phyloP scores from a whole-genome alignment of 768 basidiomycete genomes.

The Tylopilus rubrobrunneus region DNA sequence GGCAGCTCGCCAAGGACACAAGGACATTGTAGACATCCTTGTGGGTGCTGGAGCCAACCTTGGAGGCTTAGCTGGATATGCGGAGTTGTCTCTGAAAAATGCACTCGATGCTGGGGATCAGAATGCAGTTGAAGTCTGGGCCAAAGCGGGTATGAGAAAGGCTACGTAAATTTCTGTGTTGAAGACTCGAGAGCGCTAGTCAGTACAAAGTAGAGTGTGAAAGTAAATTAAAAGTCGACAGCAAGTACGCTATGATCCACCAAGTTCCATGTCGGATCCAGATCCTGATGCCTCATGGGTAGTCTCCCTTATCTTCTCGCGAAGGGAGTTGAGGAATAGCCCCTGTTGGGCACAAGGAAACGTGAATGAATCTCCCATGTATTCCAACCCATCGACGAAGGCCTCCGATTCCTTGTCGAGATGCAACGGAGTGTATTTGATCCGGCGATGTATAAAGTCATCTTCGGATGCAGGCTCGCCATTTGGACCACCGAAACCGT shows the following conservation, averaged over 20 bases:
- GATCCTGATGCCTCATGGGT: slow-evolving; percentile 20
- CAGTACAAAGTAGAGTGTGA: slow-evolving; percentile 14
- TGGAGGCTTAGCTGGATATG: slow-evolving; percentile 61
- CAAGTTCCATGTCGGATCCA: slow-evolving; percentile 25
- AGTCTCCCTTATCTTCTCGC: slow-evolving; percentile 45
- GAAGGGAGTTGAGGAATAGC: slow-evolving; percentile 61
- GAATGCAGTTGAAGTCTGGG: slow-evolving; percentile 48
- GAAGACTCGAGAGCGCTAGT: slow-evolving; percentile 2
- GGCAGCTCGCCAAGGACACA: slow-evolving; percentile 74
- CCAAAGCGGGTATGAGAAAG: slow-evolving; percentile 42
- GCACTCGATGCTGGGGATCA: slow-evolving; percentile 41
- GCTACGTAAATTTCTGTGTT: background rate
- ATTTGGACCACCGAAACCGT: slow-evolving; percentile 31
- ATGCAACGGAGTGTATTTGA: slow-evolving; percentile 58
- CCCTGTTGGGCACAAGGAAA: slow-evolving; percentile 65
- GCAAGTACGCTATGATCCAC: slow-evolving; percentile 8
- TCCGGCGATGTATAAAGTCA: slow-evolving; percentile 29
- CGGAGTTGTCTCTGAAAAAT: slow-evolving; percentile 40
- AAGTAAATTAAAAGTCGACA: slow-evolving; percentile 1
- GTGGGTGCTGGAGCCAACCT: slow-evolving; percentile 73
- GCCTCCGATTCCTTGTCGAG: slow-evolving; percentile 59
- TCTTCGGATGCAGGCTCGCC: slow-evolving; percentile 33
- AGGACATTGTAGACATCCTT: slow-evolving; percentile 56
- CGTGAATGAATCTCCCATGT: slow-evolving; percentile 60
- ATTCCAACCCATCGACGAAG: slow-evolving; percentile 57